Base-by-base conservation (phyloP, 2,329 filamentous ascomycete genomes). In the Trichoderma sp. region DNA sequence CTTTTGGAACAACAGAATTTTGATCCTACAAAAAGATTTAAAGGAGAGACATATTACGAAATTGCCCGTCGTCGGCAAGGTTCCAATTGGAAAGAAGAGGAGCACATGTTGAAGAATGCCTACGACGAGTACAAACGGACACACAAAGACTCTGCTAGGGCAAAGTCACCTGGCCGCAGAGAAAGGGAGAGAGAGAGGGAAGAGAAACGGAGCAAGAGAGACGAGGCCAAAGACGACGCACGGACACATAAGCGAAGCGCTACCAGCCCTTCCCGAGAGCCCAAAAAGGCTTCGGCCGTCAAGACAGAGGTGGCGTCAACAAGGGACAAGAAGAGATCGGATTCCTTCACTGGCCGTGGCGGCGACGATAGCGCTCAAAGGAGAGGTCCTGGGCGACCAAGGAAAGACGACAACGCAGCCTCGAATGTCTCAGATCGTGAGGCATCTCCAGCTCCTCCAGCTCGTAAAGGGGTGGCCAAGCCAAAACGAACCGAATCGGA, bases 41-140 rank as follows among this genome's bases (percentile, higher is more conserved):
- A 90, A 73, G 92, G 92, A 26, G 88, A 92, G 74, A 90, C 92
- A 0, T 99, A 98, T 78, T 91, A 89, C 75, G 94, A 99, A 72
- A 89, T 98, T 70, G 93, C 96, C 2, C 88, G 91, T 74, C 89
- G 93, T 59, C 89, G 93, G 51, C 89, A 90, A 72, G 95, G 96
- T 0, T 92, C 94, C 8, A 91, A 93, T 70, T 97, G 94, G 93
- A 90, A 95, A 77, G 90, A 95, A 71, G 96, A 99, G 78, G 90
- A 91, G 72, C 87, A 93, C 54, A 83, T 96, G 67, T 80, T 99
- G 59, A 94, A 94, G 77, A 86, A 89, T 49, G 88, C 91, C 4
- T 94, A 89, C 72, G 90, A 94, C 68, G 86, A 87, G 34, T 88
- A 87, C 73, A 87, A 84, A 72, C 86, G 85, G 66, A 78, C 77